Base-by-base conservation (phyloP, 768 basidiomycete species). In the Leccinum subgranulosum region DNA sequence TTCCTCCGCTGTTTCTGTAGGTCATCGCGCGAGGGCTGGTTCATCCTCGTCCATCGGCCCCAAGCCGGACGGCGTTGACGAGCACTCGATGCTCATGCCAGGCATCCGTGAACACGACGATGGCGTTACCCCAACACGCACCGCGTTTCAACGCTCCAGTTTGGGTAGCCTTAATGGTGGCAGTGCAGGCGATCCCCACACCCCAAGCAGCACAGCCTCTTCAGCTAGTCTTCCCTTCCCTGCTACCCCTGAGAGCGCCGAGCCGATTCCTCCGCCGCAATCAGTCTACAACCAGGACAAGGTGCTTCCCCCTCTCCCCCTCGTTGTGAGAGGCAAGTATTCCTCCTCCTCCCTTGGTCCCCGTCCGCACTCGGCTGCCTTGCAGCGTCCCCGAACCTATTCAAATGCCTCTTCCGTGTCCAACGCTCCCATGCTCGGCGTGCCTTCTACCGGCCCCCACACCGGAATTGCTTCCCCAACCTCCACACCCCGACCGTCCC, bases 311-410 rank as follows among this genome's bases (percentile, higher is more conserved):
- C 71, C 74, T 29, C 62, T 74, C n/a, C 69, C 74, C 50, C 21
- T 58, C 0, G 4, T 23, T 2, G 12, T 3, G 3, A 64, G 49
- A 47, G 55, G 53, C 31, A 72, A 67, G 46, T 66, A 68, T 46
- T 59, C 70, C 8, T 64, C 70, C 8, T 64, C 54, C 25, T 36
- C 54, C 25, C 55, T 64, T 3, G 28, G 60, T 23, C 66, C 64
- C 28, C 60, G 55, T 2, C 58, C 64, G 2, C 62, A 51, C 12
- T 15, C 49, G 1, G 48, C 34, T 12, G 53, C 25, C 2, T 21
- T 68, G 45, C 66, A 58, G 28, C 65, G 75, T 62, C 60, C 69
- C 6, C 67, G 71, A 64, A 77, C 54, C 73, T 78, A 68, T 67
- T 74, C 49, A 39, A 79, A 19, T 71, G 54, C 60, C 14, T 73